Evolutionary conservation across 441 rosid genomes (phyloP), one percentile per base, ranked within the genome.

Genomic region (Rhodomyrtus psidioides): DNA sequence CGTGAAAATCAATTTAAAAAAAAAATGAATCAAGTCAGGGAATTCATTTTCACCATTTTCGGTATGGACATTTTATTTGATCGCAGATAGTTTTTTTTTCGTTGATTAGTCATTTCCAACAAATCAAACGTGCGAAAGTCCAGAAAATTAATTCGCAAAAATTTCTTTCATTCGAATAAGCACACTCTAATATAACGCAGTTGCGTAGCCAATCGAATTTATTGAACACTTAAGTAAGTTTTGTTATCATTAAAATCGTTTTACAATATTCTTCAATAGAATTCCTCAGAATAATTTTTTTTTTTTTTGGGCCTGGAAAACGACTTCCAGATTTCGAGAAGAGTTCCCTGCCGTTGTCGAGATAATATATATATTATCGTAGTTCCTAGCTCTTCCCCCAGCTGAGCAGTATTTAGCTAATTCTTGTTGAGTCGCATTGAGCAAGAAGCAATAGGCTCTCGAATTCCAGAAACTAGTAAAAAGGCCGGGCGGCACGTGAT

Each of bases 401-500:
- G 12, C 44, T 2, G 44, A 39, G 30, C 24, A 9, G 1, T 4
- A 2, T 21, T 6, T 6, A 24, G 49, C 34, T 34, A 65, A 34
- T 34, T n/a, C 79, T 19, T 19, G n/a, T 65, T 34, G 24, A 26
- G 28, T 10, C 4, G 59, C 59, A 24, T 26, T 57, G 1, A 5
- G 65, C 55, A 59, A 19, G 6, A 4, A 39, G 26, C 6, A 3
- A 51, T 30, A 30, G 86, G 84, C 57, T 42, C 23, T 62, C 75
- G 13, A 62, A 62, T 30, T 62, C 75, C 75, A 24, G 75, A 30
- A 62, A 62, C 26, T 4, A 65, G 82, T 53, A 13, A 51, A 54
- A 81, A 81, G 57, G 49, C 53, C 30, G 74, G 28, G 58, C 88
- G 30, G 51, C 92, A 90, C 85, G 89, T 87, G 91, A 87, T 74